These are phyloP conservation scores for Gossypium australe DNA, from an alignment of 345 rosid species.

Conservation along the genomic window DNA sequence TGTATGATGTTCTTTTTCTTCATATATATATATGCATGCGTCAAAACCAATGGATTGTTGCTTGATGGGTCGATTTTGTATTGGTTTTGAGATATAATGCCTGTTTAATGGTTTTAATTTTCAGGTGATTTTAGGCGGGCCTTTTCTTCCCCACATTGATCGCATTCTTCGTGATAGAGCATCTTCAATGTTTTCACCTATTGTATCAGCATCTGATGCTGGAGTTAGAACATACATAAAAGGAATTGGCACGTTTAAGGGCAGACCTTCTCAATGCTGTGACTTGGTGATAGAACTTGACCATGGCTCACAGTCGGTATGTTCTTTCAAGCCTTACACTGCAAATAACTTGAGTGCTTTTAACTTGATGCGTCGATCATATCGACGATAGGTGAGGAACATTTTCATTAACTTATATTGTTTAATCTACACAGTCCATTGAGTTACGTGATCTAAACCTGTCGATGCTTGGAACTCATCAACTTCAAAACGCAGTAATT, in stretches of 20 bases:
- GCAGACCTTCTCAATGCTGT: conserved; percentile 55
- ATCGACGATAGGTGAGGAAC: too few relatives aligned
- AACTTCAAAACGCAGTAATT: conserved; percentile 80
- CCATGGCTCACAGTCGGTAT: conserved; percentile 49
- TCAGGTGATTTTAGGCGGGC: conserved; percentile 77
- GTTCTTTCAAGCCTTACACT: conserved; percentile 13
- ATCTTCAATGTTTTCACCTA: conserved; percentile 44
- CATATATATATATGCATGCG: background rate
- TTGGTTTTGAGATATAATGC: background rate
- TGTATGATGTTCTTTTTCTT: background rate
- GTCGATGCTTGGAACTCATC: conserved; percentile 79
- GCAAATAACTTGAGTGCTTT: background rate
- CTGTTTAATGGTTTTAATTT: conserved; percentile 15
- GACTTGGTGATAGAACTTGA: conserved; percentile 45
- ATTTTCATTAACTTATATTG: background rate
- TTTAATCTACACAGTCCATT: conserved; percentile 38
- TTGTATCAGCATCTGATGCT: conserved; percentile 50
- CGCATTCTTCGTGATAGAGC: conserved; percentile 61
- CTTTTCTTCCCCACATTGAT: conserved; percentile 75
- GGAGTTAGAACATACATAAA: conserved; percentile 45
- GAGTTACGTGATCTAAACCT: conserved; percentile 57
- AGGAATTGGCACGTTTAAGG: conserved; percentile 34
- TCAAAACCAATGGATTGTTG: background rate
- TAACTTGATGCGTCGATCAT: too few relatives aligned
- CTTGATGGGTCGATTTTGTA: background rate